Evolutionary conservation across 495 filamentous ascomycete genomes (phyloP), one percentile per base, ranked within the genome.

Genomic region (Aspergillus steynii): DNA sequence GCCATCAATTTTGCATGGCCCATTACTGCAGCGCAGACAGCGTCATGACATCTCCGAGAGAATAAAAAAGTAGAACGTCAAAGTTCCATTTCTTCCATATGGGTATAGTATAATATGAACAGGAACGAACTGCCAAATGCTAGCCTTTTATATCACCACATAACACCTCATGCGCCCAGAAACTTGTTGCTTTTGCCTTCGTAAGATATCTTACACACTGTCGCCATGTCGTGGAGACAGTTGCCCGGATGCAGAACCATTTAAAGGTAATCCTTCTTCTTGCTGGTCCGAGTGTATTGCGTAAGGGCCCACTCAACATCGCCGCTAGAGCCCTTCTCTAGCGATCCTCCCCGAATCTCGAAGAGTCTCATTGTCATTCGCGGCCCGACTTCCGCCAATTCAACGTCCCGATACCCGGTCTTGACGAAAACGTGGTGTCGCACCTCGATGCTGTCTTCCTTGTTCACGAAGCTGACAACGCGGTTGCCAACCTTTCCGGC

Each of bases 321-420:
- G n/a, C 93, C 94, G 65, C 92, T 90, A 64, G 96, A 96, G 67
- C 73, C 76, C 63, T 94, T 96, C 69, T 97, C 95, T 50, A 96
- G 78, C 2, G 94, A 95, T n/a, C 95, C 94, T 56, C 90, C 87
- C 52, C 92, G 82, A 61, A 99, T 96, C 73, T 96, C 92, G 76
- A 98, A 99, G 29, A 93, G 82, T 68, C 90, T 85, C 93, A 99
- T 96, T 5, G 93, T 96, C 89, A 98, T 96, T 58, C 95, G 82
- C 4, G 95, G 95, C 0, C 95, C 95, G 48, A 99, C 96, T 74
- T 99, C 95, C 20, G 92, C 90, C 62, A 99, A 76, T 75, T 98
- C 94, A 10, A 98, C 93, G 61, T 88, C 90, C 65, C 93, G 84
- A 70, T 92, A 95, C 15, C 90, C 85, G 5, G 91, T 95, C 74